These are phyloP conservation scores for Straminergon stramineum DNA, from an alignment of 225 moss, liverwort and hornwort genomes.

Conservation along the genomic window DNA sequence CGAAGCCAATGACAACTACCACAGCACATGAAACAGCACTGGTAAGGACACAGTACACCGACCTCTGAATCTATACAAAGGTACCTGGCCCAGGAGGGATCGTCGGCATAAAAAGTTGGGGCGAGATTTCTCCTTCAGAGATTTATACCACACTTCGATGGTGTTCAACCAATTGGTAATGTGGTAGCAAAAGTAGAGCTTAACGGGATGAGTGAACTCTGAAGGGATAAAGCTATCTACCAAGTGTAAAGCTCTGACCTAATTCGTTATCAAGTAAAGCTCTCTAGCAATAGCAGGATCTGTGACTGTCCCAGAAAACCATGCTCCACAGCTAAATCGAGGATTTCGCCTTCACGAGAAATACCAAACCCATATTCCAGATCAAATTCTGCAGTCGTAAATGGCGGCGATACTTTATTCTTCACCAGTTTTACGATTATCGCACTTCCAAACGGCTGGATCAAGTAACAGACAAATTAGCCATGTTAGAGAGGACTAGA, in stretches of 20 bases:
- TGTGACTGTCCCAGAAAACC: constrained; percentile 33
- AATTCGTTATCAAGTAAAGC: not conserved
- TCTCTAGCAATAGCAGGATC: not conserved
- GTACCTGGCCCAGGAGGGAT: not conserved
- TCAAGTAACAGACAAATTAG: not conserved
- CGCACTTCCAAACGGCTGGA: constrained; percentile 36
- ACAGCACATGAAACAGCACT: not conserved
- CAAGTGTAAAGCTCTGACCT: not conserved
- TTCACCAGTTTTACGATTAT: constrained; percentile 53
- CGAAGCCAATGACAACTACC: not conserved
- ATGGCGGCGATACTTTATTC: constrained; percentile 56
- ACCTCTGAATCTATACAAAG: not conserved
- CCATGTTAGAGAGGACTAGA: not conserved
- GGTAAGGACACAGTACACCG: not conserved
- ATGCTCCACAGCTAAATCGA: constrained; percentile 42
- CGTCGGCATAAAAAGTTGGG: not conserved
- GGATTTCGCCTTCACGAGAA: constrained; percentile 55
- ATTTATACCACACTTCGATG: not conserved
- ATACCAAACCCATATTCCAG: constrained; percentile 54
- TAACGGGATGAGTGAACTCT: not conserved
- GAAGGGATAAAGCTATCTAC: not conserved
- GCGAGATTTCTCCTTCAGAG: not conserved
- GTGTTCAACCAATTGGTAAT: not conserved
- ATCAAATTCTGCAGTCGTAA: constrained; percentile 56
- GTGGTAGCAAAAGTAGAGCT: not conserved